Evolutionary conservation across 352 stramenopile species (phyloP).

Genomic region (Pythium sukuiense): DNA sequence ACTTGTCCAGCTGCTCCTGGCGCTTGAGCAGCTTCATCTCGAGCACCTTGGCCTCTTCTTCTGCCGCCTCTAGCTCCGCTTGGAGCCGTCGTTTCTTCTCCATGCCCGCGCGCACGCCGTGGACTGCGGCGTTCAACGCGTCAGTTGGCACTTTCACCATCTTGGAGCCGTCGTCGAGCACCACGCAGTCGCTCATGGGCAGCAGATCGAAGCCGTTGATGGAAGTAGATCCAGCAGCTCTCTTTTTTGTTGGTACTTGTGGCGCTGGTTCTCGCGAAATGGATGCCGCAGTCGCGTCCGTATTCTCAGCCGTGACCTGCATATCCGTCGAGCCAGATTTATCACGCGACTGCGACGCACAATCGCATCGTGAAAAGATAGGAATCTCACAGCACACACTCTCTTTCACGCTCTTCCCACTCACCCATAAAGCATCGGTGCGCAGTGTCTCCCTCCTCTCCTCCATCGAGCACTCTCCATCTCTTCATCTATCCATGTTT

Average conservation of each 20-base stretch:
- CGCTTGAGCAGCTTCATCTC: conserved; percentile 47
- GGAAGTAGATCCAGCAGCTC: background rate
- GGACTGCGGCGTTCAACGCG: conserved; percentile 39
- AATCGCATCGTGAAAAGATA: background rate
- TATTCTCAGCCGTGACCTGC: background rate
- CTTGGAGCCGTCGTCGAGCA: conserved; percentile 26
- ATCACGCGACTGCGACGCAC: background rate
- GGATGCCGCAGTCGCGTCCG: background rate
- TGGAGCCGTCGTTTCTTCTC: conserved; percentile 37
- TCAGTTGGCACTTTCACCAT: conserved; percentile 47
- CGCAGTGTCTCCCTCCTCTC: background rate
- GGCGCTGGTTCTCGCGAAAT: background rate
- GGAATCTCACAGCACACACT: background rate
- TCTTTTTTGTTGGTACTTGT: background rate
- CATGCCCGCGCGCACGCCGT: conserved; percentile 30
- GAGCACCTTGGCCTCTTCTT: conserved; percentile 41
- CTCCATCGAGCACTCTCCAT: too few relatives aligned
- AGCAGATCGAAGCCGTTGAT: background rate
- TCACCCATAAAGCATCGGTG: background rate
- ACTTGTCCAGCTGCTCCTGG: conserved; percentile 58
- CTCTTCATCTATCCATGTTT: background rate
- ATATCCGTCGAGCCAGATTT: conserved; percentile 2
- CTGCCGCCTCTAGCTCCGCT: conserved; percentile 33
- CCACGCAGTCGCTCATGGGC: conserved; percentile 16
- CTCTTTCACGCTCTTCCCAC: background rate